Base-by-base conservation (phyloP, 139 green algal genomes). In the Coccomyxa sp. region DNA sequence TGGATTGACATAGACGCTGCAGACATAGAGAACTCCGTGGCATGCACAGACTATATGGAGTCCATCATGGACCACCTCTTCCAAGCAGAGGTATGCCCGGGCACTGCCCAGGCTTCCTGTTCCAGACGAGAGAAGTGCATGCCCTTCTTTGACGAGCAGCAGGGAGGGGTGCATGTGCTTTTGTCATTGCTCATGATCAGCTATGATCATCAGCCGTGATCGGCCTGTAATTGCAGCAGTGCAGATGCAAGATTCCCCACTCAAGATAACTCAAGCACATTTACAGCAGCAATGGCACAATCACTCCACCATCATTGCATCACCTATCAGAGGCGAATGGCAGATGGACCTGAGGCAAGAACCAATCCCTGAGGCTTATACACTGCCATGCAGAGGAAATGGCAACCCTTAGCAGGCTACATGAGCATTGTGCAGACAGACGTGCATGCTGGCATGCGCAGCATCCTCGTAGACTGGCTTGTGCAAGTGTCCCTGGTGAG, bases 401-500 rank as follows among this genome's bases (percentile, higher is more conserved):
- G 85, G 22, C 83, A 89, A 14, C 89, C 93, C 12, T 88, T 83
- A 74, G 78, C 87, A 2, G 70, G 82, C 24, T 97, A 97, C 85
- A 88, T 97, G 79, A 84, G 91, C 34, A 44, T 71, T 0, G 75
- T 93, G n/a, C 95, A 98, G 84, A 81, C 55, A 0, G 95, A 99
- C 76, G 94, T 98, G 68, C 98, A 93, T 58, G 70, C 88, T 10
- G 89, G 89, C 41, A 99, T 99, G 95, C 91, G 96, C 38, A 82
- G 82, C 55, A 98, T 99, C 80, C 82, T 99, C 22, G 91, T 99
- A 7, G 96, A 99, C 86, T 99, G 96, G 96, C 87, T 99, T 40
- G 93, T 99, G n/a, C 95, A 99, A 88, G 91, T 88, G 36, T 86
- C 86, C 18, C 82, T 86, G 64, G 64, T 72, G 34, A 39, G n/a